Evolutionary conservation across 2,329 filamentous ascomycete genomes (phyloP).

Genomic region (Plenodomus biglobosus): DNA sequence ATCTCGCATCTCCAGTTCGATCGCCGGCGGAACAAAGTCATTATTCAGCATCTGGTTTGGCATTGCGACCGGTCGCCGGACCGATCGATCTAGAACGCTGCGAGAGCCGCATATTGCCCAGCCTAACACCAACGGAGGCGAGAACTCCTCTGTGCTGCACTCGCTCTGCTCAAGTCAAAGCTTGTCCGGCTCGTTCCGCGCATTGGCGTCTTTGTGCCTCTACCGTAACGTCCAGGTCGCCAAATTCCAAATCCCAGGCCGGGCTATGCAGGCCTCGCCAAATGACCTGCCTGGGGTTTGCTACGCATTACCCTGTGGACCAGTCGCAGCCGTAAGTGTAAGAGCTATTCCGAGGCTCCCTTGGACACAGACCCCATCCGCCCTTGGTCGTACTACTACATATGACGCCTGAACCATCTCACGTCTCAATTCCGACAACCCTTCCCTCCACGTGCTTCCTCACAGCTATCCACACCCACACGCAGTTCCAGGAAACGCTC

Average conservation of each 20-base stretch:
- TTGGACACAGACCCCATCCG: conserved; percentile 13
- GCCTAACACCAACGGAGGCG: conserved; percentile 11
- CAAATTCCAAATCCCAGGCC: conserved; percentile 35
- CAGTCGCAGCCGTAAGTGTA: conserved; percentile 25
- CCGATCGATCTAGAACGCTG: conserved; percentile 12
- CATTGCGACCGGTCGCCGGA: conserved; percentile 4
- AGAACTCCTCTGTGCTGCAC: conserved; percentile 5
- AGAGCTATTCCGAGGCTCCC: conserved; percentile 17
- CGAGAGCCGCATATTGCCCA: conserved; percentile 17
- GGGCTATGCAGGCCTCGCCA: conserved; percentile 24
- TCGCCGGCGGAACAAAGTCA: too few relatives aligned
- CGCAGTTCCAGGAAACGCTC: background rate
- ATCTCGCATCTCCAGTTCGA: too few relatives aligned
- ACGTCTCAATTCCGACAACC: conserved; percentile 26
- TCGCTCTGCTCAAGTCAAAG: conserved; percentile 10
- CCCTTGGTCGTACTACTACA: conserved; percentile 13
- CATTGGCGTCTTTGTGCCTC: conserved; percentile 12
- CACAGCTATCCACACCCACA: background rate
- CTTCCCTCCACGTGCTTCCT: background rate
- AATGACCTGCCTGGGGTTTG: conserved; percentile 5
- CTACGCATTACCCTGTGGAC: conserved; percentile 16
- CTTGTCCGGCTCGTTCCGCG: conserved; percentile 14
- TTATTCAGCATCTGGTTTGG: background rate
- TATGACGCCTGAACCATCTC: conserved; percentile 24
- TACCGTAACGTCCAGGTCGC: conserved; percentile 18